Evolutionary conservation across 2,329 filamentous ascomycete species (phyloP), one percentile per base, ranked within the genome.

Genomic region (Lachnellula arida): DNA sequence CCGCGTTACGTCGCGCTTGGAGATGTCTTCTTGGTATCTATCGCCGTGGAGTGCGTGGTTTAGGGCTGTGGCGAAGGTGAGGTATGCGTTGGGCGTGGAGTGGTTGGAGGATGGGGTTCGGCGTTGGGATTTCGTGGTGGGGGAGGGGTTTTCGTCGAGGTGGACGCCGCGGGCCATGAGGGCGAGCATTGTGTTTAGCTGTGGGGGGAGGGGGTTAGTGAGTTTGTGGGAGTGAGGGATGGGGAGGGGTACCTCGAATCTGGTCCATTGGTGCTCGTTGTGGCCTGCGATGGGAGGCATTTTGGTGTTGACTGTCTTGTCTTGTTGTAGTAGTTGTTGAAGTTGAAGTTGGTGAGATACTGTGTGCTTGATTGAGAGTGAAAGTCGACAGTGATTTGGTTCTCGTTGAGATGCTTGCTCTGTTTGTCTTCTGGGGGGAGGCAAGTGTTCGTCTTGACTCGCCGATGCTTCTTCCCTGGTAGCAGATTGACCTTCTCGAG

Each of bases 41-140:
- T 32, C 43, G 9, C 60, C 55, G 50, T 70, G 62, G 17, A 71
- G 56, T 7, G 65, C 61, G 35, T 63, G 42, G 50, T 72, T 73
- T 42, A 73, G 57, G 46, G 62, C 56, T 1, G 64, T 65, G 14
- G 67, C 63, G 51, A 73, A 66, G 32, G 58, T 55, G 12, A 63
- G 50, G 46, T 65, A 59, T 28, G 62, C 57, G 17, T 57, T 54
- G 17, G 28, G 15, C 8, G 14, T 37, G 46, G 4, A 60, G n/a
- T n/a, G n/a, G n/a, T n/a, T n/a, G n/a, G n/a, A n/a, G n/a, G n/a
- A n/a, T n/a, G n/a, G n/a, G n/a, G n/a, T n/a, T n/a, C n/a, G n/a
- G n/a, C n/a, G n/a, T n/a, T n/a, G n/a, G n/a, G n/a, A n/a, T n/a
- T n/a, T n/a, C n/a, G n/a, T n/a, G 25, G 25, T 28, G 5, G 25